Base-by-base conservation (phyloP, 306 rosid species). In the Lotus japonicus region DNA sequence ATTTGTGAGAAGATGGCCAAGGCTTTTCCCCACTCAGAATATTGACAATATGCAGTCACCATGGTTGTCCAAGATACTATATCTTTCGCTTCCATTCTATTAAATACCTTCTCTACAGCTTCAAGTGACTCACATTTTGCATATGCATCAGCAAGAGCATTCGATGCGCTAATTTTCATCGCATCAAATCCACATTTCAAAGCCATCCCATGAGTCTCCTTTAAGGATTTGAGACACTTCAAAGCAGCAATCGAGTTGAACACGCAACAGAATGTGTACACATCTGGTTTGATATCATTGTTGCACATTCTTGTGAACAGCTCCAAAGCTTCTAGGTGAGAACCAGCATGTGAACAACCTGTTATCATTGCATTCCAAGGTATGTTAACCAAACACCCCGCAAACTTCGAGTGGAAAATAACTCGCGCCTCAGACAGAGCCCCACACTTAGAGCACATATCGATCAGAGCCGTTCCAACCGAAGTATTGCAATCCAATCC, bases 361-460 rank as follows among this genome's bases (percentile, higher is more conserved):
- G 90, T 81, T 67, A 88, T 63, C 87, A 90, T 79, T 36, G 97
- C 97, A 81, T 87, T 87, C 95, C 97, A 86, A 9, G 97, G 97
- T 0, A 82, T 67, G 41, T 80, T 87, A 55, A 84, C 66, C 28
- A 61, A 31, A 58, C 86, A 82, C 58, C 48, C 17, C 7, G 61
- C 5, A 50, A 86, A 88, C 74, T 73, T 78, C 0, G 70, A 72
- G 65, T 82, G 63, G 13, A 90, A 88, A 56, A 84, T 58, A 14
- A 56, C 74, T 44, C 56, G 73, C 46, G 97, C 90, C 72, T 84
- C 83, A 10, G 64, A 70, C 44, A 84, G 31, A 73, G 75, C 77
- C 72, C 87, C 80, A 64, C 92, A 84, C 77, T 84, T 88, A 5
- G 85, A 81, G 68, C 82, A 82, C 95, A 90, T 88, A 75, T 86